These are phyloP conservation scores for Erythrobasidium hasegawianum DNA, from an alignment of 1,284 basidiomycete species.

Conservation along the genomic window DNA sequence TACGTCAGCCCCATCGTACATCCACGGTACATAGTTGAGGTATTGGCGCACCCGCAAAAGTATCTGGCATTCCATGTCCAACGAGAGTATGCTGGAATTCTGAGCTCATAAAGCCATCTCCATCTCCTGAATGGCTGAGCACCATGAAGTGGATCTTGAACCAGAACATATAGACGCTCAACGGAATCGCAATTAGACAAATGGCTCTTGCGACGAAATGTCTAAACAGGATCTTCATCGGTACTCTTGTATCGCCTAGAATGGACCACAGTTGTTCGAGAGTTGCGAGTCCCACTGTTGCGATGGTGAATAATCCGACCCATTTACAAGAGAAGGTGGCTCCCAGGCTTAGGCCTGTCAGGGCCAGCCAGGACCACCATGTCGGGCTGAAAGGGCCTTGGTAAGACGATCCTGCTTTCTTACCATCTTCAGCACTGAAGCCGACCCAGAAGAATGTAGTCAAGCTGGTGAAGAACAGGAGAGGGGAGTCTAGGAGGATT, in stretches of 20 bases:
- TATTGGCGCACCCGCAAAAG: conserved; percentile 66
- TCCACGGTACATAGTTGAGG: too few relatives aligned
- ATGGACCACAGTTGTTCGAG: conserved; percentile 84
- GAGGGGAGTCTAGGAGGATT: conserved; percentile 93
- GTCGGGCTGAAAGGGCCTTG: conserved; percentile 61
- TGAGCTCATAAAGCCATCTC: conserved; percentile 98
- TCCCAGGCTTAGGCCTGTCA: conserved; percentile 84
- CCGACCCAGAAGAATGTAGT: conserved; percentile 80
- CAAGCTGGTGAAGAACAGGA: conserved; percentile 95
- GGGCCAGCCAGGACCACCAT: conserved; percentile 92
- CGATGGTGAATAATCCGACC: conserved; percentile 99
- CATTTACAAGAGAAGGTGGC: conserved; percentile 93
- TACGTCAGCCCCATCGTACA: neutral
- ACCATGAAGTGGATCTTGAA: conserved; percentile 93
- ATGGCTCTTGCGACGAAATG: conserved; percentile 86
- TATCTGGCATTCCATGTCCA: conserved; percentile 88
- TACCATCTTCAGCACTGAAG: conserved; percentile 86
- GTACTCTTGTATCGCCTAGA: conserved; percentile 78
- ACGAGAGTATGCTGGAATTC: conserved; percentile 94
- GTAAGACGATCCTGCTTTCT: conserved; percentile 51
- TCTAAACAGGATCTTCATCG: conserved; percentile 67
- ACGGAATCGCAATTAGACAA: conserved; percentile 80
- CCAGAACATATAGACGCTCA: conserved; percentile 88
- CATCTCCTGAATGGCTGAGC: conserved; percentile 83
- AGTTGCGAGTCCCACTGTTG: conserved; percentile 82